These are phyloP conservation scores for Flaveria bidentis DNA, from an alignment of 129 eudicot genomes.

Conservation along the genomic window DNA sequence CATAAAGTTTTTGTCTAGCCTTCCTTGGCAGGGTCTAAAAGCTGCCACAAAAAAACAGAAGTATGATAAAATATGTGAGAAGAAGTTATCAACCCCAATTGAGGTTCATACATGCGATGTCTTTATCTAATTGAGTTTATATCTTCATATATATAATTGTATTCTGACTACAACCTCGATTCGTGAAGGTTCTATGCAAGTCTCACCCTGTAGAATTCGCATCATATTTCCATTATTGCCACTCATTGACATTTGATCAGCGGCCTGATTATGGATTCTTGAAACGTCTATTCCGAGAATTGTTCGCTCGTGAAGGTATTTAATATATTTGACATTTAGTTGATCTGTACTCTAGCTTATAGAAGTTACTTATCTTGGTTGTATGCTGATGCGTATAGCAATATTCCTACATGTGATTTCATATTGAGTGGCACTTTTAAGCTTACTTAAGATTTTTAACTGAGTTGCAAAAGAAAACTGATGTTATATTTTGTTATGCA, in stretches of 20 bases:
- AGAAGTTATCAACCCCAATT: slow-evolving; percentile 89
- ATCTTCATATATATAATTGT: slow-evolving; percentile 1
- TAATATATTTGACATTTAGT: neutral
- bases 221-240: slow-evolving; percentile 91
- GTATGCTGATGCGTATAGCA: neutral
- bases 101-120: slow-evolving; percentile 51
- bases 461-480: slow-evolving; percentile 4
- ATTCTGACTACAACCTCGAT: slow-evolving; percentile 6
- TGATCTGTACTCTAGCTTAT: neutral
- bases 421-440: neutral
- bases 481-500: slow-evolving; percentile 31
- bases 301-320: slow-evolving; percentile 88
- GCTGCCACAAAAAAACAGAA: slow-evolving; percentile 95
- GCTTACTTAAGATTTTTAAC: neutral
- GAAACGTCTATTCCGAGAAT: slow-evolving; percentile 91
- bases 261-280: slow-evolving; percentile 95
- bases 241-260: slow-evolving; percentile 90
- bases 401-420: neutral
- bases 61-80: slow-evolving; percentile 97
- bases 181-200: slow-evolving; percentile 81
- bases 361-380: neutral
- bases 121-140: slow-evolving; percentile 8
- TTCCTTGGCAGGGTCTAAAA: slow-evolving; percentile 98
- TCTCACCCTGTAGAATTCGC: slow-evolving; percentile 96
- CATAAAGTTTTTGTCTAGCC: slow-evolving; percentile 48